phyloP scores from a whole-genome alignment of 1,284 basidiomycete species.

The Ganoderma resinaceum region DNA sequence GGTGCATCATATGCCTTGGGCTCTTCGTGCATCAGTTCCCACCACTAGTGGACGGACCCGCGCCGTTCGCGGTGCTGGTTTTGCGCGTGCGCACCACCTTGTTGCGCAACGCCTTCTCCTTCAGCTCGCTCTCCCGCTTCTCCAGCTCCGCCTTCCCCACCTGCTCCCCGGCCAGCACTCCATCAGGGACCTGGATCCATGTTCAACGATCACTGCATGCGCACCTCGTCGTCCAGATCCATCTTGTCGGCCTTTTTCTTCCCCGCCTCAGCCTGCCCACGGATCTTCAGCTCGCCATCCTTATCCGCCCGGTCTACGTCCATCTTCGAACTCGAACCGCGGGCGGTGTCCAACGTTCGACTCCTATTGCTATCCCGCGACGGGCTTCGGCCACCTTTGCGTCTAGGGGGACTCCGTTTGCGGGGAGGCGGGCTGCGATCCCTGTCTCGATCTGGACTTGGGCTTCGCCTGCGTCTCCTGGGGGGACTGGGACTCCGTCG shows the following conservation, averaged over 20 bases:
- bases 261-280: constrained; percentile 67
- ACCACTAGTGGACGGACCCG: neutral
- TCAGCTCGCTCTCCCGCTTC: constrained; percentile 74
- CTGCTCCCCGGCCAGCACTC: constrained; percentile 6
- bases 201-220: neutral
- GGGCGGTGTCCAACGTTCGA: constrained; percentile 28
- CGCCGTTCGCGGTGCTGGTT: constrained; percentile 33
- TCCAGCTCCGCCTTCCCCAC: constrained; percentile 47
- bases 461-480: constrained; percentile 43
- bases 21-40: neutral
- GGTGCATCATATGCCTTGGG: neutral
- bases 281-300: constrained; percentile 68
- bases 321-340: constrained; percentile 45
- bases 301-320: constrained; percentile 48
- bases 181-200: constrained; percentile 3
- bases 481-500: constrained; percentile 42
- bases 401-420: constrained; percentile 32
- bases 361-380: constrained; percentile 34
- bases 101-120: constrained; percentile 79
- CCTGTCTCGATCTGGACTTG: constrained; percentile 28
- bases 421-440: constrained; percentile 33
- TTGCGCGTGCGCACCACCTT: constrained; percentile 80
- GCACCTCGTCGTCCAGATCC: constrained; percentile 13
- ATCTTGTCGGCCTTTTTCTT: constrained; percentile 47
- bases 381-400: constrained; percentile 26